Base-by-base conservation (phyloP, 345 rosid genomes). In the Mercurialis annua region DNA sequence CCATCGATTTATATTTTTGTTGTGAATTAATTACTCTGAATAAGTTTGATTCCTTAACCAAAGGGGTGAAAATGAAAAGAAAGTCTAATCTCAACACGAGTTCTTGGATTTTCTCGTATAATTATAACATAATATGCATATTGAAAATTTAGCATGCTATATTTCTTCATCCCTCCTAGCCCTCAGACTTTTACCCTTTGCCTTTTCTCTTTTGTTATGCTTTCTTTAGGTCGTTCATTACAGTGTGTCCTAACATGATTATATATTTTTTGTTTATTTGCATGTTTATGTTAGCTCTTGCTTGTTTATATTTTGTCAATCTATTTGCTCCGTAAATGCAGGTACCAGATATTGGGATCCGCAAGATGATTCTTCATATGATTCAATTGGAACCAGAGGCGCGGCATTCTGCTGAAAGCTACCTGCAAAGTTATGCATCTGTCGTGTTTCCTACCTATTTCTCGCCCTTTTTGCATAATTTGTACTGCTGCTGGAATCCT, bases 341-440 rank as follows among this genome's bases (percentile, higher is more conserved):
- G 99, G 85, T 94, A 69, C 95, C 96, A 48, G 99, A 94, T 82
- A 64, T 70, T 65, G 97, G 96, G 73, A 85, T 91, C 57, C 88
- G 97, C 66, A 91, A 87, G 86, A 91, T 94, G 97, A 85, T 91
- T 69, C 92, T 87, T 78, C 97, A 89, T 81, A 94, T 94, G 99
- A 91, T 94, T 79, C 97, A 91, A 77, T 81, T 94, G 87, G 99
- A 94, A 70, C 99, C 99, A 11, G 96, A 91, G 73, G 82, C 83
- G 27, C 90, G 99, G 65, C 83, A 85, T 62, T 86, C 96, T 74
- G 96, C 95, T 62, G 97, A 91, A 82, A 82, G 80, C 80, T 94
- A 94, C 84, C 78, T 94, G 61, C 95, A 85, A 80, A 85, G 66
- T 74, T 94, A 81, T 84, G 90, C 87, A 36, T 86, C 81, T 66